Conservation (phyloP, 2,329 filamentous ascomycete genomes). For the Reticulascus tulasneorum region DNA sequence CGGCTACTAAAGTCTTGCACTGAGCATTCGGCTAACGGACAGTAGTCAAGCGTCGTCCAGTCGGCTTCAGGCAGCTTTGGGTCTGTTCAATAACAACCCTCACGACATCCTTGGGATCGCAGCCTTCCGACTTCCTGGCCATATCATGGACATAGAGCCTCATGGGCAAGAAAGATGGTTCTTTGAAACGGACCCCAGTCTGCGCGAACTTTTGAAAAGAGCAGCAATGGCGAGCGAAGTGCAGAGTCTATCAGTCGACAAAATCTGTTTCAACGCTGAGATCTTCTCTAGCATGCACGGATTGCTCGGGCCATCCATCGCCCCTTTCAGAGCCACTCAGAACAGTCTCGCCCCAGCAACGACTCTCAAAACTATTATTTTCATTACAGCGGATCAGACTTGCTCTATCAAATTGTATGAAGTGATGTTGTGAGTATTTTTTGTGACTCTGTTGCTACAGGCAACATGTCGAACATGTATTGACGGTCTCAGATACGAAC, state of each 20-base stretch:
- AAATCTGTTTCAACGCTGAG: slow-evolving; percentile 3
- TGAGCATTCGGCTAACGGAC: background rate
- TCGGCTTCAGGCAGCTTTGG: slow-evolving; percentile 1
- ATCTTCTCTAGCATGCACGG: background rate
- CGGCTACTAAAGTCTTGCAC: no score
- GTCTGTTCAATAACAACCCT: background rate
- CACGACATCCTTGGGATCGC: slow-evolving; percentile 5
- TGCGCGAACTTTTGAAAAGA: slow-evolving; percentile 6
- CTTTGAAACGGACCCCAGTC: slow-evolving; percentile 4
- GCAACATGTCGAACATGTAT: background rate
- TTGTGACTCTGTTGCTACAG: background rate
- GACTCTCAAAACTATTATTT: slow-evolving; percentile 2
- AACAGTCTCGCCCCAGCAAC: background rate
- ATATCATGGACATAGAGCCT: slow-evolving; percentile 12
- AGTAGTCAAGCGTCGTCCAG: background rate
- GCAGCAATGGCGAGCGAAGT: slow-evolving; percentile 5
- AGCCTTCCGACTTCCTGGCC: slow-evolving; percentile 1
- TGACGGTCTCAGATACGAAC: slow-evolving; percentile 2
- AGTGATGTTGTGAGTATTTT: slow-evolving; percentile 8
- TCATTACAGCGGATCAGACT: background rate
- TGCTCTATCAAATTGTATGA: slow-evolving; percentile 5
- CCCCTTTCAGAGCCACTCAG: background rate
- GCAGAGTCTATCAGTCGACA: slow-evolving; percentile 3
- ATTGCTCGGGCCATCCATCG: background rate
- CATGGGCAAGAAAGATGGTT: background rate